phyloP scores from a whole-genome alignment of 1,284 basidiomycete species.

The Paramarasmius palmivorus region DNA sequence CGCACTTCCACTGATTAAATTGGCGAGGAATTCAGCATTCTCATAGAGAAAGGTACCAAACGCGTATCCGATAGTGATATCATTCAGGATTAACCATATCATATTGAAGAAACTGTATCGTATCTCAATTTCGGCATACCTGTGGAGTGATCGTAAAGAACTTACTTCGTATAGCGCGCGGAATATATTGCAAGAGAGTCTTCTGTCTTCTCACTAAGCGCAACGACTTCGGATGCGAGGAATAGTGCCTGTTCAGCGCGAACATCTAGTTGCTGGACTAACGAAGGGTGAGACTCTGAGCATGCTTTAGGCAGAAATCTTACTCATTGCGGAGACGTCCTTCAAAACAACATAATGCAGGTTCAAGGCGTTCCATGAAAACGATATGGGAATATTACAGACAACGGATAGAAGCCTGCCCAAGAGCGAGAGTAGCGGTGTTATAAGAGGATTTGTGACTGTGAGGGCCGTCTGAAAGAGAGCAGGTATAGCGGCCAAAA shows the following conservation, averaged over 20 bases:
- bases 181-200: constrained; percentile 36
- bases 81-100: constrained; percentile 90
- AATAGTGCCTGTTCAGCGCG: constrained; percentile 44
- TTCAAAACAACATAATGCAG: constrained; percentile 26
- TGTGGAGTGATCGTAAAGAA: constrained; percentile 8
- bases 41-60: constrained; percentile 70
- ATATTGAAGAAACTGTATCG: constrained; percentile 81
- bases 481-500: background rate
- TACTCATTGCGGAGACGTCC: constrained; percentile 38
- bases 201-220: constrained; percentile 31
- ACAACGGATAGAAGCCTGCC: constrained; percentile 1
- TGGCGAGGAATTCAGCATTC: constrained; percentile 48
- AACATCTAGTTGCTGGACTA: constrained; percentile 52
- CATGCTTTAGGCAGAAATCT: background rate
- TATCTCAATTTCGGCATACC: constrained; percentile 10
- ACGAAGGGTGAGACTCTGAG: background rate
- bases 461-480: background rate
- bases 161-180: constrained; percentile 62
- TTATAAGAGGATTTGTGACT: background rate
- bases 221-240: constrained; percentile 36
- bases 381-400: constrained; percentile 8
- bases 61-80: constrained; percentile 80
- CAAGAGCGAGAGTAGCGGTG: constrained; percentile 1
- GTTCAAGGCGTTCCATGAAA: background rate
- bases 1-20: constrained; percentile 33